Percentiles rank a stretch among this genome's conserved stretches.
phyloP scores from a whole-genome alignment of 164 flowering plant genomes.

The Vitis amurensis region DNA sequence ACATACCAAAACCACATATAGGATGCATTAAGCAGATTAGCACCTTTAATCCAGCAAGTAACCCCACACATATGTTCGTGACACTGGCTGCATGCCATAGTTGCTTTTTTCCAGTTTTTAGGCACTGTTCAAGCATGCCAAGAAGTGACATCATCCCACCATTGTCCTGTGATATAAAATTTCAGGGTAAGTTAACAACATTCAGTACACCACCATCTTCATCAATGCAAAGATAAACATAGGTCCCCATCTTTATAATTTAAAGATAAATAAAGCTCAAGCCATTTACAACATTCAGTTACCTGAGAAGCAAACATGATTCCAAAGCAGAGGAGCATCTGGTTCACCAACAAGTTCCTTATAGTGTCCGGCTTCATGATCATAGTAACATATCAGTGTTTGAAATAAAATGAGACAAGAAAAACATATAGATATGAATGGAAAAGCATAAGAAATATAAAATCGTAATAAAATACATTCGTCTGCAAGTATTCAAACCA shows the following conservation, averaged over 20 bases:
- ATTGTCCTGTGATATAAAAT: slow-evolving; percentile 56
- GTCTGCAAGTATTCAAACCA: not conserved
- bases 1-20: not conserved
- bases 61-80: slow-evolving; percentile 86
- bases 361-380: slow-evolving; percentile 82
- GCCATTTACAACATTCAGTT: slow-evolving; percentile 5
- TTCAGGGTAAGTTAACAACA: not conserved
- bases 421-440: not conserved
- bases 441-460: not conserved
- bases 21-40: slow-evolving; percentile 2
- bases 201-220: slow-evolving; percentile 3
- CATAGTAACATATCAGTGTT: slow-evolving; percentile 14
- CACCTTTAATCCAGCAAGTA: slow-evolving; percentile 92
- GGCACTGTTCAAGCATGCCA: slow-evolving; percentile 76
- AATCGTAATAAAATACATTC: not conserved
- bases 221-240: slow-evolving; percentile 1
- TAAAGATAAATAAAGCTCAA: slow-evolving; percentile 1
- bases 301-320: slow-evolving; percentile 88
- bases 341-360: slow-evolving; percentile 84
- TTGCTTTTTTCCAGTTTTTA: slow-evolving; percentile 82
- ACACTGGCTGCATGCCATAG: slow-evolving; percentile 71
- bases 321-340: slow-evolving; percentile 91
- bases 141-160: slow-evolving; percentile 77
- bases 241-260: not conserved
- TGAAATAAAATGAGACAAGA: not conserved